Evolutionary conservation across 768 basidiomycete species (phyloP).

Genomic region (Russula dissimulans): DNA sequence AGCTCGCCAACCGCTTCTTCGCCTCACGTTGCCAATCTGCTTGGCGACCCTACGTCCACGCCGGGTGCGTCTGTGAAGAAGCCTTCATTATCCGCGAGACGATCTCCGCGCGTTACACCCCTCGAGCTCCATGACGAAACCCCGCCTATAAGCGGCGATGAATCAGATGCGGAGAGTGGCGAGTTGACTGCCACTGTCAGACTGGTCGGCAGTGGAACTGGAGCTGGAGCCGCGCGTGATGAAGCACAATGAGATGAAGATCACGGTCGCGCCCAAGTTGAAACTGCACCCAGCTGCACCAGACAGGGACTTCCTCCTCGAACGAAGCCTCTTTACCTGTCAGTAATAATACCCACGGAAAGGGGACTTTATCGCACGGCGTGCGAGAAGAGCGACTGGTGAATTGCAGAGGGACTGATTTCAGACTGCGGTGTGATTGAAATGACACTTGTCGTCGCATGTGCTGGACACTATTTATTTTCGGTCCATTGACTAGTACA

Average conservation of each 20-base stretch:
- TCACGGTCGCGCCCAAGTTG: neutral
- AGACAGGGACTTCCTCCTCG: neutral
- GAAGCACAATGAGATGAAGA: neutral
- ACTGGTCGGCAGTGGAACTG: constrained; percentile 1
- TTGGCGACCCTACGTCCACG: constrained; percentile 36
- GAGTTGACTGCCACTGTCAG: neutral
- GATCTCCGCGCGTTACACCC: neutral
- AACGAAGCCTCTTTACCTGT: neutral
- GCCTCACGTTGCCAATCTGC: constrained; percentile 39
- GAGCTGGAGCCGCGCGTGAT: neutral
- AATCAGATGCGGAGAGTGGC: neutral
- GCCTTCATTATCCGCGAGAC: constrained; percentile 27
- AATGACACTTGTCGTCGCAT: constrained; percentile 7
- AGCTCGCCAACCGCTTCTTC: constrained; percentile 5
- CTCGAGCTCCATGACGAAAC: neutral
- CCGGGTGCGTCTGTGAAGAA: constrained; percentile 25
- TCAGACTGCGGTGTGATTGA: constrained; percentile 12
- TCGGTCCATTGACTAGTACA: constrained; percentile 16
- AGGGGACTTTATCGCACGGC: constrained; percentile 27
- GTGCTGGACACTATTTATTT: constrained; percentile 19
- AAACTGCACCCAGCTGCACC: neutral
- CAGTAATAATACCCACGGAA: neutral
- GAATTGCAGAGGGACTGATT: constrained; percentile 35
- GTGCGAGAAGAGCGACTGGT: constrained; percentile 46
- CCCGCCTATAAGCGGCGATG: neutral